phyloP scores from a whole-genome alignment of 768 basidiomycete genomes.

The Rhodosporidiobolus sp. region DNA sequence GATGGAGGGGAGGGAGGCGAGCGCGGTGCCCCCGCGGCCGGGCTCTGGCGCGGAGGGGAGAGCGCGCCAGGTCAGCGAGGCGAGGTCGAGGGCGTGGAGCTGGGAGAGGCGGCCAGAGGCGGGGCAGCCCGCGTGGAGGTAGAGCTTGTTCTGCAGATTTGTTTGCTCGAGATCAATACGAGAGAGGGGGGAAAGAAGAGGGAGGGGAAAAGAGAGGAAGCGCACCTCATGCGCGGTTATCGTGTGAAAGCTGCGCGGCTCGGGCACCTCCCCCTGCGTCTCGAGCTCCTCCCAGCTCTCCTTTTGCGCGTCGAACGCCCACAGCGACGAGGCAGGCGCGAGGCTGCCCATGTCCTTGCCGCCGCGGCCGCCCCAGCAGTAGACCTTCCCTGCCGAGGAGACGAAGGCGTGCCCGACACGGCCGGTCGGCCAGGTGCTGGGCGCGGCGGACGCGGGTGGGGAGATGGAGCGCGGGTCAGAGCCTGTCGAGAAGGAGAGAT shows the following conservation, averaged over 20 bases:
- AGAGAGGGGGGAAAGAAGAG: neutral
- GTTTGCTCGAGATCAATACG: neutral
- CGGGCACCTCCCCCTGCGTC: constrained; percentile 47
- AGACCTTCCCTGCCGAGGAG: constrained; percentile 42
- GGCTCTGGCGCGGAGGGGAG: constrained; percentile 52
- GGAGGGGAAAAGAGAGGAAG: neutral
- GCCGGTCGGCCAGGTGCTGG: constrained; percentile 42
- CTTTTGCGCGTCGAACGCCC: constrained; percentile 40
- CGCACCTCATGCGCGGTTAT: constrained; percentile 11
- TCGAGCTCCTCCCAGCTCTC: constrained; percentile 48
- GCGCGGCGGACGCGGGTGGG: neutral
- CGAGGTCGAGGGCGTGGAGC: constrained; percentile 50
- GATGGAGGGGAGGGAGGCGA: constrained; percentile 45
- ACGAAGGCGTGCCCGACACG: constrained; percentile 45
- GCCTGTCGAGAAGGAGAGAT: neutral
- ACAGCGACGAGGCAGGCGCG: constrained; percentile 45
- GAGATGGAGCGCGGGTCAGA: neutral
- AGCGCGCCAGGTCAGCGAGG: constrained; percentile 46
- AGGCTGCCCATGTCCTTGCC: constrained; percentile 52
- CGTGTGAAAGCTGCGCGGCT: constrained; percentile 51
- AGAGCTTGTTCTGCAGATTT: constrained; percentile 48
- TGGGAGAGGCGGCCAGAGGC: constrained; percentile 49
- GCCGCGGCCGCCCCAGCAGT: constrained; percentile 56
- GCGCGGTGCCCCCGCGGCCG: constrained; percentile 52
- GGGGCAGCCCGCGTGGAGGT: constrained; percentile 54